A percentile compares a stretch with the other conserved stretches of the same genome.
Evolutionary conservation across 345 rosid species (phyloP).

Genomic region (Cardamine chenopodiifolia): DNA sequence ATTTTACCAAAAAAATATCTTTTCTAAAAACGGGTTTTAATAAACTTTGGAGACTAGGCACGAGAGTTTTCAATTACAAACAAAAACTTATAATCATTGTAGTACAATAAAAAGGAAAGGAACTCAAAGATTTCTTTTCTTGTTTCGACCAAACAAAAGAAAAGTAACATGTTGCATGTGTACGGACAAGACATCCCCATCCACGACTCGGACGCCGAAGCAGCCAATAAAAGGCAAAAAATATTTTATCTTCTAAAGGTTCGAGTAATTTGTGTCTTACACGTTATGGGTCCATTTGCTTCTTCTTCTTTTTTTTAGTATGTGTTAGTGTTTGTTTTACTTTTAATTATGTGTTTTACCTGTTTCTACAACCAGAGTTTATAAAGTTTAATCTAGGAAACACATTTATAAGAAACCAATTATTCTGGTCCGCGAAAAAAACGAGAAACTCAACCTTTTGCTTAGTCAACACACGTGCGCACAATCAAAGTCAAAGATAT

Average conservation of each 20-base stretch:
- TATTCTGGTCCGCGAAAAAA: constrained; percentile 1
- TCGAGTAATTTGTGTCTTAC: not conserved
- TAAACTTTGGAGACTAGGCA: not conserved
- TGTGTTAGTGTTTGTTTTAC: not conserved
- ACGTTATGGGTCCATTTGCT: constrained; percentile 1
- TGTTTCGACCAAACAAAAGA: constrained; percentile 1
- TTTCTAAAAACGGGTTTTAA: not conserved
- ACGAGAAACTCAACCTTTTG: not conserved
- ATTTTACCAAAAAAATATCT: not conserved
- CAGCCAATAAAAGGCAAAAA: constrained; percentile 2
- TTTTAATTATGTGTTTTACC: not conserved
- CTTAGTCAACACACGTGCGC: constrained; percentile 39
- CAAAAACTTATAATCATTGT: not conserved
- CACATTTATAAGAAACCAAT: not conserved
- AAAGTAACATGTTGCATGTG: constrained; percentile 19
- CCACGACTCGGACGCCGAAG: constrained; percentile 26
- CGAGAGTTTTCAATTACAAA: not conserved
- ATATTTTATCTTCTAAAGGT: not conserved
- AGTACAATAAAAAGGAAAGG: not conserved
- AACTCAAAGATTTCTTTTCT: not conserved
- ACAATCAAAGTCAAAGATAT: constrained; percentile 33
- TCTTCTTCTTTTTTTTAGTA: not conserved
- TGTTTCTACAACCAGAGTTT: not conserved
- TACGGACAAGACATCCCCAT: constrained; percentile 6
- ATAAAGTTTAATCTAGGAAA: not conserved